Base-by-base conservation (phyloP, 441 rosid species). In the Adansonia gregorii region DNA sequence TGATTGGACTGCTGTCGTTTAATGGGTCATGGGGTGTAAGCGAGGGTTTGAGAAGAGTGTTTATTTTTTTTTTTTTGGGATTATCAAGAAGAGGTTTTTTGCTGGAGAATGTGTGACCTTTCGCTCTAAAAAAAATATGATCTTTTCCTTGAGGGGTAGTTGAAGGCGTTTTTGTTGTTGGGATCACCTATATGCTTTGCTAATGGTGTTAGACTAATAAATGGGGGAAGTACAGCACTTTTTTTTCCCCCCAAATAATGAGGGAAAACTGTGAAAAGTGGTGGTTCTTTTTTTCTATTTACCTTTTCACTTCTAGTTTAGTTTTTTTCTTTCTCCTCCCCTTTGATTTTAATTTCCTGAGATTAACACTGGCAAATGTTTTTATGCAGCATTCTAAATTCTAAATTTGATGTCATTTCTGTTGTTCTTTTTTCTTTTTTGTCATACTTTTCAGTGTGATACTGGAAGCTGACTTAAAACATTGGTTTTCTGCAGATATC, bases 401-500 rank as follows among this genome's bases (percentile, higher is more conserved):
- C 39, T 70, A 15, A 70, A 27, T 6, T 70, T 52, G 39, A 39
- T 2, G 2, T 52, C 27, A 61, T 61, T 61, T 61, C 67, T 27
- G 14, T 24, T 61, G 17, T 22, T n/a, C 14, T 10, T 11, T 61
- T 12, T 12, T 3, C 39, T 31, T 31, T 51, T 14, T 46, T 20
- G 41, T 73, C 3, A 43, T 73, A 45, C 19, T 59, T 59, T 20
- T 58, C 10, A 72, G 64, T 8, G 17, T 63, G 63, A 45, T 5
- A 48, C 11, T 22, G 35, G 54, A 68, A 59, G 24, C 43, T 80
- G 78, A 76, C 19, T 31, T 63, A 63, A 54, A 17, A 56, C 41
- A 65, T 75, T 81, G 75, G 83, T 41, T 73, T 81, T 35, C 63
- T 85, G 78, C 88, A 96, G 99, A 76, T 93, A 96, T 84, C 97